Conservation (phyloP, 2,329 filamentous ascomycete species). For the Lachnum nothofagi region DNA sequence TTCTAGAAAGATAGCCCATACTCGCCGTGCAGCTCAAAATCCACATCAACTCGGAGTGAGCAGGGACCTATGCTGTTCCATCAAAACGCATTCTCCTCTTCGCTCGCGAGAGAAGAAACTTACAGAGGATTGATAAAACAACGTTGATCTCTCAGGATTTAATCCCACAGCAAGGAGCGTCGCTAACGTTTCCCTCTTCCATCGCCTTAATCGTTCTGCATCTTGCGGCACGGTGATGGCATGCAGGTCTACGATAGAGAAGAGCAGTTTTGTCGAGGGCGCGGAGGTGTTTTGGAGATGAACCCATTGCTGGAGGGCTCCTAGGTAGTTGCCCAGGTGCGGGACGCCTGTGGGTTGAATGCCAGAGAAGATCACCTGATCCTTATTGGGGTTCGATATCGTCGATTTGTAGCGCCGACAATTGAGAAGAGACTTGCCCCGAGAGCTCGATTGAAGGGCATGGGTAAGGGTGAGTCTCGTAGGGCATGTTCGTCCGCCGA, state of each 20-base stretch:
- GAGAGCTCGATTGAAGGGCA: too few species aligned
- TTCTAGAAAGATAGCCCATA: conserved; percentile 90
- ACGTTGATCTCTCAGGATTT: conserved; percentile 65
- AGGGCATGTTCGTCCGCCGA: not conserved
- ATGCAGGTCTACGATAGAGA: conserved; percentile 88
- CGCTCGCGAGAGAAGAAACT: conserved; percentile 24
- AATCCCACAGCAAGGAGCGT: conserved; percentile 79
- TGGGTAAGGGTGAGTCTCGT: too few species aligned
- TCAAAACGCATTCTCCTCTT: not conserved
- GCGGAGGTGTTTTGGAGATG: conserved; percentile 63
- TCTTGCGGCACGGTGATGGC: conserved; percentile 78
- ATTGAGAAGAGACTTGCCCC: too few species aligned
- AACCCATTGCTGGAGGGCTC: conserved; percentile 83
- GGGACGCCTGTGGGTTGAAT: conserved; percentile 95
- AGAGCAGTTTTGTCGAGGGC: conserved; percentile 61
- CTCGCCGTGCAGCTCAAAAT: conserved; percentile 87
- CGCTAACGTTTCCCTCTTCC: conserved; percentile 71
- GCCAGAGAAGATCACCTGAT: conserved; percentile 75
- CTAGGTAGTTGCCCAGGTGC: conserved; percentile 92
- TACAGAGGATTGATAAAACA: conserved; percentile 81
- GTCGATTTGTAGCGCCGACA: not conserved
- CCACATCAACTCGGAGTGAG: conserved; percentile 93
- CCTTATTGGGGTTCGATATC: not conserved
- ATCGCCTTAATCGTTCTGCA: conserved; percentile 53
- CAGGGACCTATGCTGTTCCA: conserved; percentile 51